phyloP scores from a whole-genome alignment of 306 rosid genomes.

The Purshia tridentata region DNA sequence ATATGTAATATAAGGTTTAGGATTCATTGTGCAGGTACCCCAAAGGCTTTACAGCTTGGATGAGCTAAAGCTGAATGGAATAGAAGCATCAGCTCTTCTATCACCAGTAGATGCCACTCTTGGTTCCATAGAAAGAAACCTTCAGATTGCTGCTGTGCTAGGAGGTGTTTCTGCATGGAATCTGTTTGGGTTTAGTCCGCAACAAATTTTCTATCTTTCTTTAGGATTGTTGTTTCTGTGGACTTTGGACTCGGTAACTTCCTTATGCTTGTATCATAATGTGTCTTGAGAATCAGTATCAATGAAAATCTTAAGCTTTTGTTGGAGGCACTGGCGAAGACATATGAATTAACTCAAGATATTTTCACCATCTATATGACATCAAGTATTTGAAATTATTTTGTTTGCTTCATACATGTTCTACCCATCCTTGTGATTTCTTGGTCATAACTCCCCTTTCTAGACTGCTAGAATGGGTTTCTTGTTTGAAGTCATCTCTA shows the following conservation, averaged over 20 bases:
- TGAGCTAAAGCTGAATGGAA: slow-evolving; percentile 88
- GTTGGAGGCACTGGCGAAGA: not conserved
- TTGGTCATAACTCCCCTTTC: too few species aligned
- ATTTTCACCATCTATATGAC: too few species aligned
- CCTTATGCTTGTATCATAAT: not conserved
- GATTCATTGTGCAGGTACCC: slow-evolving; percentile 61
- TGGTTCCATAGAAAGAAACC: slow-evolving; percentile 75
- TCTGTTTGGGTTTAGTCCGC: slow-evolving; percentile 49
- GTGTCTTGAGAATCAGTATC: not conserved
- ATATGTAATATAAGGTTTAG: not conserved
- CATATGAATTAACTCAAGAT: too few species aligned
- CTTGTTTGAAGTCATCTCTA: not conserved
- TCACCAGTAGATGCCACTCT: slow-evolving; percentile 84
- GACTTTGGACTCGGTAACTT: slow-evolving; percentile 69
- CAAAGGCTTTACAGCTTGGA: slow-evolving; percentile 93
- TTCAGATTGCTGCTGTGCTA: slow-evolving; percentile 59
- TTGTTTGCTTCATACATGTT: too few species aligned
- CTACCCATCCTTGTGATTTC: too few species aligned
- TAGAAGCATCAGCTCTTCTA: slow-evolving; percentile 67
- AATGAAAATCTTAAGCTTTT: not conserved
- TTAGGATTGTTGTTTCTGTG: slow-evolving; percentile 69
- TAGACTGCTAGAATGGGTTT: not conserved
- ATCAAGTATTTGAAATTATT: too few species aligned
- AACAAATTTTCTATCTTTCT: slow-evolving; percentile 56
- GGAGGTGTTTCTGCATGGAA: slow-evolving; percentile 76